A percentile compares a stretch with the other conserved stretches of the same genome.
Conservation (phyloP, 176 grass and related monocot species). For the Zoysia japonica region DNA sequence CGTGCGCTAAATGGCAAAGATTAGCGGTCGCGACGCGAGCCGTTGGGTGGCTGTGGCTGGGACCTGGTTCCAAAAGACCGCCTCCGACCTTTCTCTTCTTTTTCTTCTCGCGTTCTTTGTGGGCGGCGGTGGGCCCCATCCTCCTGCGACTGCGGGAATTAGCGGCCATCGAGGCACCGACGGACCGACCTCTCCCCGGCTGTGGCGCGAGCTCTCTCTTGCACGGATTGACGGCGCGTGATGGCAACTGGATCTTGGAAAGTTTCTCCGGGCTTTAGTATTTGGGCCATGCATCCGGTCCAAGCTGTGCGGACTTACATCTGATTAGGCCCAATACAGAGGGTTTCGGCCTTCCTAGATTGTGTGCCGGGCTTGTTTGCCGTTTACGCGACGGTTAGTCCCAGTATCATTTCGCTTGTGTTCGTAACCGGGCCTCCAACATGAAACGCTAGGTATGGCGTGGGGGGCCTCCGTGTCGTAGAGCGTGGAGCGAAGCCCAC, state of each 20-base stretch:
- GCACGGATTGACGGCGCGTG: not conserved
- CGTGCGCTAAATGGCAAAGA: slow-evolving; percentile 1
- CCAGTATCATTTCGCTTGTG: no score
- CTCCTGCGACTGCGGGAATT: not conserved
- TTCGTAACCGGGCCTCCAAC: no score
- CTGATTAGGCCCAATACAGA: not conserved
- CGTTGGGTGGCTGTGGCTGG: not conserved
- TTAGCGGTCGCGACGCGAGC: slow-evolving; percentile 15
- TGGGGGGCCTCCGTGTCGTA: no score
- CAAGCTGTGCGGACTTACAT: no score
- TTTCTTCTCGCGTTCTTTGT: not conserved
- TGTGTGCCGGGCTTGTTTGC: not conserved
- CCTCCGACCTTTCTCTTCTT: slow-evolving; percentile 11
- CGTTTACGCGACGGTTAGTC: no score
- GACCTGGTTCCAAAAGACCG: not conserved
- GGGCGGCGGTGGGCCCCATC: slow-evolving; percentile 14
- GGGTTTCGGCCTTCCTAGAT: not conserved
- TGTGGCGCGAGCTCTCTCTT: not conserved
- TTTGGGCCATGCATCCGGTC: no score
- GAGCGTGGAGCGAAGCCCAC: no score
- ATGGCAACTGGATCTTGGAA: not conserved
- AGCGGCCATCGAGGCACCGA: slow-evolving; percentile 14
- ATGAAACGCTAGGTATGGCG: no score
- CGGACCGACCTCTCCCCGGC: not conserved
- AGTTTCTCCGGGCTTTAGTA: not conserved